Evolutionary conservation across 148 eudicot species (phyloP), one percentile per base, ranked within the genome.

Genomic region (Rhododendron mucronatum): DNA sequence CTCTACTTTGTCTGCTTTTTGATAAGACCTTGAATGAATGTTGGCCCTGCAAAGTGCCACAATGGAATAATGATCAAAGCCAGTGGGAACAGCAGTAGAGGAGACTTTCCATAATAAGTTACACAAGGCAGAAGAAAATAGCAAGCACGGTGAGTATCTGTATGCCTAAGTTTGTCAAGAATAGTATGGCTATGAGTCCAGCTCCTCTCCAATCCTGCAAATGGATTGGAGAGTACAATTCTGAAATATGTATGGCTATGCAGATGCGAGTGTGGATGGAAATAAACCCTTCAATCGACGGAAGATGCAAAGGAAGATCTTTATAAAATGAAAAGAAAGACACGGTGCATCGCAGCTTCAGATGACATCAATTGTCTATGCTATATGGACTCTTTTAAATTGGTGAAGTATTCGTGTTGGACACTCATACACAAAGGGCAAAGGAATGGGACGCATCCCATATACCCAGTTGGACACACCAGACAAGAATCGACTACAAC

Each of bases 21-120:
- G 84, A 39, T 59, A 20, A 59, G 84, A 82, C 84, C 15, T 37
- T 37, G 50, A 82, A 59, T 21, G 30, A 82, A 57, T 82, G 30
- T 35, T 82, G 73, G 26, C 73, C 71, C 71, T 82, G 73, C 84
- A 82, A 82, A 82, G 84, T 82, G 84, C 48, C 48, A 14, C 71
- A 82, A 65, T 21, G 8, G n/a, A 3, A 82, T 1, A 57, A 82
- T 35, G 84, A 59, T 82, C n/a, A 82, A 59, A 35, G 26, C 84
- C 71, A 82, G 71, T 15, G 14, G 84, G 44, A 81, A 53, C 10
- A 53, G 16, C 73, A 82, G 61, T 59, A 59, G 9, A 37, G 73
- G 67, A 59, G 71, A 82, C 84, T 59, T 82, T 82, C 73, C 84
- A 14, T n/a, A 55, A 82, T 37, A 82, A 53, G 69, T 39, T 16